Base-by-base conservation (phyloP, 192 early-diverging fungal species). In the Gonapodya sp. region DNA sequence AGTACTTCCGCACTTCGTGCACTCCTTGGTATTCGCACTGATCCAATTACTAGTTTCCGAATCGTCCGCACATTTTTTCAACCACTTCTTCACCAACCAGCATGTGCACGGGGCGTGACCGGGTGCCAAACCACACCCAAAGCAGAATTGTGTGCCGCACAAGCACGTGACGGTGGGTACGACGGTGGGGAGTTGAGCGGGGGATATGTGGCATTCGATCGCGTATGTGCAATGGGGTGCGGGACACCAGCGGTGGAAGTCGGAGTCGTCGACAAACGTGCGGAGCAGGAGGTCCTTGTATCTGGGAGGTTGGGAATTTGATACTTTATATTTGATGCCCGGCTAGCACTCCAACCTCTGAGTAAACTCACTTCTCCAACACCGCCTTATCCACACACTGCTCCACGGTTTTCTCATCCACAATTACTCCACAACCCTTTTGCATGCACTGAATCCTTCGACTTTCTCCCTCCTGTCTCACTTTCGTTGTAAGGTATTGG, bases 31-130 rank as follows among this genome's bases (percentile, higher is more conserved):
- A 86, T 96, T 90, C 31, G 92, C 95, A 36, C 93, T 93, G 80
- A 98, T 96, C 96, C 97, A 98, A 85, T 98, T 98, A 31, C 96
- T 92, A 18, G 97, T 98, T 85, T 98, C 96, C 1, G 95, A 96
- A 83, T 99, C 98, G 87, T 99, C 97, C 79, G 90, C 92, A 85
- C 97, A 97, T 84, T 98, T 98, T 85, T 96, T 94, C 34, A 96
- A 80, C 97, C 96, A 98, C 83, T 85, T 88, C 75, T 89, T 89
- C 36, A 94, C 96, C 64, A 98, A 86, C 1, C 64, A 80, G 88
- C 98, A 99, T 24, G 94, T 91, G 80, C 92, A 93, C 8, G 98
- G 98, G 82, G 92, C 88, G 80, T 99, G 98, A 84, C 94, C 93
- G 73, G 93, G 90, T 36, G 90, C 85, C 32, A 92, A 81, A 35